Conservation (phyloP, 345 rosid genomes). For the Melaleuca alternifolia region DNA sequence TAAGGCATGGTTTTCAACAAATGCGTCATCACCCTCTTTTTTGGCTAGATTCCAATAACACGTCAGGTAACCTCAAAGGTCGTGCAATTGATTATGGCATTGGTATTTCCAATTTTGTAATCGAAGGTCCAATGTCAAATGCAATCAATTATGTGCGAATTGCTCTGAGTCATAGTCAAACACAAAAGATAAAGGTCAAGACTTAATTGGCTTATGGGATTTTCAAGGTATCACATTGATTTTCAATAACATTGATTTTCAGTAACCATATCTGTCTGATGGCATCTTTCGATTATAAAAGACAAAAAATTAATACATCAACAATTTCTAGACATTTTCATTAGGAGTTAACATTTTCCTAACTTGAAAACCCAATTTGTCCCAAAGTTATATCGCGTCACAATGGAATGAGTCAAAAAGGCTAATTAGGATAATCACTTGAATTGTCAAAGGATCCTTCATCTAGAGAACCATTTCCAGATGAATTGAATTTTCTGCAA, state of each 20-base stretch:
- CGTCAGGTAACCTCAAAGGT: background rate
- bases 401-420: background rate
- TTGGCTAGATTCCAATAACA: background rate
- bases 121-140: background rate
- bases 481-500: too few species aligned
- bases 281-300: background rate
- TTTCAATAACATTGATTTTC: background rate
- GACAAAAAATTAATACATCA: background rate
- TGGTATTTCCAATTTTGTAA: background rate
- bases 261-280: background rate
- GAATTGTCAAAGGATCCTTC: background rate
- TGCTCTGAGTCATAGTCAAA: background rate
- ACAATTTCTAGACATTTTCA: background rate
- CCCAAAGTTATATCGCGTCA: background rate
- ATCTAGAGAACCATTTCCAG: background rate
- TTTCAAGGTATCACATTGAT: background rate
- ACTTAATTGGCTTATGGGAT: background rate
- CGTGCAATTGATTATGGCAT: background rate
- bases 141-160: background rate
- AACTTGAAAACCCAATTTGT: background rate
- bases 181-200: background rate
- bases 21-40: background rate
- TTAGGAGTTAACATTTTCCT: background rate
- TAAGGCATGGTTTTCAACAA: background rate
- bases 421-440: background rate